Conservation (phyloP, 2,329 filamentous ascomycete genomes). For the Alternaria hordeiaustralica region DNA sequence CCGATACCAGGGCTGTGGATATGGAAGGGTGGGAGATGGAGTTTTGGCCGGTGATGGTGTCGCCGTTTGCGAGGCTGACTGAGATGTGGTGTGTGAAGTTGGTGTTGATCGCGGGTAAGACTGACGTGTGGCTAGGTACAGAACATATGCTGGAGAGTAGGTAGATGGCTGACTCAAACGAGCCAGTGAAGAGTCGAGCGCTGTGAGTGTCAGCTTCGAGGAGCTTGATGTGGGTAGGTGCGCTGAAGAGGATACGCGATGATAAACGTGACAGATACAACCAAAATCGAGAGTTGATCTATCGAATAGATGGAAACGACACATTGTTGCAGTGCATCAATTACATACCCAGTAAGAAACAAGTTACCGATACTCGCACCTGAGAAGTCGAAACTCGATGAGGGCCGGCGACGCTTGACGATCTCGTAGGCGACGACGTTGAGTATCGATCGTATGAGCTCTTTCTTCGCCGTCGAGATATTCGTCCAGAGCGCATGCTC, state of each 20-base stretch:
- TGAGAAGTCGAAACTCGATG: conserved; percentile 57
- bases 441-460: conserved; percentile 59
- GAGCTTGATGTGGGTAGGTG: too few species aligned
- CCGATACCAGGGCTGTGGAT: conserved; percentile 35
- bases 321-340: neutral
- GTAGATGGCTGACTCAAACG: conserved; percentile 91
- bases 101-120: conserved; percentile 89
- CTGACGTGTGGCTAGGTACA: conserved; percentile 76
- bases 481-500: conserved; percentile 75
- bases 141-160: conserved; percentile 84
- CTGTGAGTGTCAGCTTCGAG: conserved; percentile 52
- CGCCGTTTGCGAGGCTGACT: conserved; percentile 77
- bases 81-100: conserved; percentile 97
- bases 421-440: conserved; percentile 59
- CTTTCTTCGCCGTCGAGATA: conserved; percentile 58
- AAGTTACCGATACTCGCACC: conserved; percentile 59
- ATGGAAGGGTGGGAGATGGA: conserved; percentile 50
- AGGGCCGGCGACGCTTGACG: conserved; percentile 55
- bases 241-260: neutral
- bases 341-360: conserved; percentile 57
- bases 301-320: too few species aligned
- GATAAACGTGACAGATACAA: neutral
- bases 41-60: conserved; percentile 87
- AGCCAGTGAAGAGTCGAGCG: conserved; percentile 87
- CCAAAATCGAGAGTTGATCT: neutral